A percentile compares a stretch with the other conserved stretches of the same genome.
Conservation (phyloP, 2,329 filamentous ascomycete genomes). For the Diplodia intermedia region DNA sequence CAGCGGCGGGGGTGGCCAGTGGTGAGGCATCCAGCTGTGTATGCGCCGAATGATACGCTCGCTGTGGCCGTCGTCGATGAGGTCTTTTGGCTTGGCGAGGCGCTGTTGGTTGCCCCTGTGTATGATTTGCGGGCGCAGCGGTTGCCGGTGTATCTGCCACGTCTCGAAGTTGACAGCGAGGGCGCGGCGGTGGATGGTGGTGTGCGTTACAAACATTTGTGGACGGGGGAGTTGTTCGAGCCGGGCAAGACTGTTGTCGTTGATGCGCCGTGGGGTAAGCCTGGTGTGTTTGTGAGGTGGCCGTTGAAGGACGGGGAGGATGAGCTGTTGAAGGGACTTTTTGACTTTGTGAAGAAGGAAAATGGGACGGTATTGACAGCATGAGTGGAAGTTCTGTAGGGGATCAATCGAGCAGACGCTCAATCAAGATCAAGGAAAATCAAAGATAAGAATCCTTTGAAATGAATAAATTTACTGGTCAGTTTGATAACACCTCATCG, state of each 20-base stretch:
- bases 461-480: not conserved
- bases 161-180: constrained; percentile 27
- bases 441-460: not conserved
- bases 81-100: constrained; percentile 41
- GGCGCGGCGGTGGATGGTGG: constrained; percentile 12
- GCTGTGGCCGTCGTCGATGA: constrained; percentile 40
- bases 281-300: constrained; percentile 39
- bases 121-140: constrained; percentile 38
- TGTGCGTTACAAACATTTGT: constrained; percentile 39
- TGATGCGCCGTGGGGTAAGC: constrained; percentile 40
- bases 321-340: constrained; percentile 38
- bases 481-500: no score
- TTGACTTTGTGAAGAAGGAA: constrained; percentile 41
- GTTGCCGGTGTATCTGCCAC: constrained; percentile 40
- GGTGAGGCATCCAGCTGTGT: constrained; percentile 38
- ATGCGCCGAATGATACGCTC: constrained; percentile 37
- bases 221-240: constrained; percentile 37
- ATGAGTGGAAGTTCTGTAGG: not conserved
- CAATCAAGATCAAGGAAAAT: not conserved
- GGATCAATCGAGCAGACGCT: not conserved
- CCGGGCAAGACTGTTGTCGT: constrained; percentile 39
- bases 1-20: constrained; percentile 41
- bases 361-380: constrained; percentile 34
- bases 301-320: constrained; percentile 37
- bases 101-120: constrained; percentile 42